Conservation (phyloP, 768 basidiomycete species). For the Termitomyces sp. region DNA sequence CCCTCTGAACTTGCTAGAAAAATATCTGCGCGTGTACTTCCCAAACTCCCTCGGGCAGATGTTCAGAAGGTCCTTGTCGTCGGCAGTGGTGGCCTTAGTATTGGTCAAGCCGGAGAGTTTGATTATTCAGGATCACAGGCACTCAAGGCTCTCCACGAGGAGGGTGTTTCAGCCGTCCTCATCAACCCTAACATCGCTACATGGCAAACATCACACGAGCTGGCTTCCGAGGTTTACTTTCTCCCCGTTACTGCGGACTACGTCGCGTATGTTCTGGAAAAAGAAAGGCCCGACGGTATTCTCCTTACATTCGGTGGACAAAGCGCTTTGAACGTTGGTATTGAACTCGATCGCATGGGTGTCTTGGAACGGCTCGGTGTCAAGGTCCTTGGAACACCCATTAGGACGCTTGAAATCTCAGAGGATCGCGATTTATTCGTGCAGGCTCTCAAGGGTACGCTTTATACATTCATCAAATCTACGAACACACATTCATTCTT, state of each 20-base stretch:
- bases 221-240: conserved; percentile 97
- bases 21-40: conserved; percentile 92
- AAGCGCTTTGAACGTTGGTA: conserved; percentile 96
- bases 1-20: conserved; percentile 92
- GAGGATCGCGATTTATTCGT: conserved; percentile 97
- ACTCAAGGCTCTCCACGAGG: conserved; percentile 94
- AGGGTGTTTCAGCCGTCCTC: conserved; percentile 90
- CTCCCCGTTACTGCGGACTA: conserved; percentile 95
- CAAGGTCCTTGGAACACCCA: conserved; percentile 92
- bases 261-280: conserved; percentile 97
- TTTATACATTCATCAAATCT: background rate
- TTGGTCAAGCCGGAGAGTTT: conserved; percentile 99
- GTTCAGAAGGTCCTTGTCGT: conserved; percentile 96
- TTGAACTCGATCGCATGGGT: conserved; percentile 96
- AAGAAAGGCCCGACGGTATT: conserved; percentile 96
- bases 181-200: conserved; percentile 99
- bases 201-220: conserved; percentile 97
- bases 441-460: conserved; percentile 88
- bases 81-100: conserved; percentile 92
- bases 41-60: conserved; percentile 85
- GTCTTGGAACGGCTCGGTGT: conserved; percentile 89
- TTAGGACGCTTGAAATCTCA: conserved; percentile 92
- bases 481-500: conserved; percentile 6
- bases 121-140: conserved; percentile 99
- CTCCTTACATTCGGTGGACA: conserved; percentile 98